Conservation (phyloP, 2,329 filamentous ascomycete genomes). For the Hypoxylon sp. region DNA sequence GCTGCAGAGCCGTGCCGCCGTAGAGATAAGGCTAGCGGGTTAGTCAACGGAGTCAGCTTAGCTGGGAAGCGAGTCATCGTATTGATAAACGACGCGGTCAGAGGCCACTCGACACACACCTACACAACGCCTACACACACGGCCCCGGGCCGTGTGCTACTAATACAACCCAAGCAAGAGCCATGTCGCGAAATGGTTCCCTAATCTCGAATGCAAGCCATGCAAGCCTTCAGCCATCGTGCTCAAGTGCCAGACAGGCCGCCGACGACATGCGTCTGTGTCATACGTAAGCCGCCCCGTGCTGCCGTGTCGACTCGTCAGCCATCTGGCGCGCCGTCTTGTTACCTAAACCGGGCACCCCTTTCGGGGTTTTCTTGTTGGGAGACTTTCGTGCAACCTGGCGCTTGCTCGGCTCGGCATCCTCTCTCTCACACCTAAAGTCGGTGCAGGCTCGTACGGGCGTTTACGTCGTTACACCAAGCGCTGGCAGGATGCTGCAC, state of each 20-base stretch:
- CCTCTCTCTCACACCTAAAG: background rate
- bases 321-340: constrained; percentile 7
- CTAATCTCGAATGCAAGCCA: background rate
- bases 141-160: no score
- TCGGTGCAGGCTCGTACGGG: constrained; percentile 31
- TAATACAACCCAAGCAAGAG: background rate
- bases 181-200: constrained; percentile 2
- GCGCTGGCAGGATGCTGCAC: constrained; percentile 9
- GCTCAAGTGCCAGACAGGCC: background rate
- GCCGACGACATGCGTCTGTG: constrained; percentile 4
- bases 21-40: background rate
- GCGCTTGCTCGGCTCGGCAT: constrained; percentile 26
- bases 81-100: background rate
- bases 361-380: background rate
- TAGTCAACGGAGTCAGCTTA: background rate
- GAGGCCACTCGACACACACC: no score
- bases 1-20: background rate
- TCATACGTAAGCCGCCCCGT: constrained; percentile 21
- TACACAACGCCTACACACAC: no score
- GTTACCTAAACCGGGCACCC: background rate
- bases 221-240: background rate
- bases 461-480: constrained; percentile 30
- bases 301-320: background rate
- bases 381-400: constrained; percentile 16
- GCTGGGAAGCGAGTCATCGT: background rate